Evolutionary conservation across 345 rosid species (phyloP), one percentile per base, ranked within the genome.

Genomic region (Corchorus capsularis): DNA sequence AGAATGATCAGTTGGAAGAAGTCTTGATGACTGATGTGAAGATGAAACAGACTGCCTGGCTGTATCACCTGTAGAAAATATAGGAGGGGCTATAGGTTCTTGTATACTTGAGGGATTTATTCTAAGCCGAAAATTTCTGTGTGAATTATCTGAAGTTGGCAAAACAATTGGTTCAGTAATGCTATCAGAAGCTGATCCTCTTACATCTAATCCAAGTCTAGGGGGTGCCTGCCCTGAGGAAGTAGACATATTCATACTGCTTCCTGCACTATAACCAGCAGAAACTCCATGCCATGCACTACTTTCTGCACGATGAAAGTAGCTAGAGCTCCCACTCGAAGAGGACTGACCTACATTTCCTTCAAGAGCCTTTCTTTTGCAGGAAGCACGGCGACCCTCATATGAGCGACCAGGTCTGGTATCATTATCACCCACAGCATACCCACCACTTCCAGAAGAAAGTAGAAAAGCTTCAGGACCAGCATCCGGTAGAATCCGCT

Each of bases 281-380:
- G 87, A 82, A 73, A 78, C 75, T 53, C 85, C 77, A 59, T 77
- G 79, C 86, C 89, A 83, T 9, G 86, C 81, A 83, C 84, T 86
- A 78, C 82, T 75, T 76, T 88, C 98, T 54, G 89, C 80, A 69
- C 62, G 74, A 71, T 87, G 93, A 53, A 86, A 78, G 78, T 87
- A 86, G 79, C 86, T 84, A 71, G 89, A 86, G 79, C 83, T 85
- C 77, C 87, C 92, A 50, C 72, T 80, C 19, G 72, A 52, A 47
- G 98, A 93, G 59, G 94, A 82, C 73, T 87, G 92, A 22, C 90
- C 97, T 47, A 87, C 75, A 78, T 85, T 83, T 43, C 84, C 91
- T 76, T 88, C 98, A 45, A 85, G 75, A 35, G 93, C 86, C 84
- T 93, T 95, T 84, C 99, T 88, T 84, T 95, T 95, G 82, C 90